These are phyloP conservation scores for Phytophthora hibernalis DNA, from an alignment of 352 stramenopile species.

Conservation along the genomic window DNA sequence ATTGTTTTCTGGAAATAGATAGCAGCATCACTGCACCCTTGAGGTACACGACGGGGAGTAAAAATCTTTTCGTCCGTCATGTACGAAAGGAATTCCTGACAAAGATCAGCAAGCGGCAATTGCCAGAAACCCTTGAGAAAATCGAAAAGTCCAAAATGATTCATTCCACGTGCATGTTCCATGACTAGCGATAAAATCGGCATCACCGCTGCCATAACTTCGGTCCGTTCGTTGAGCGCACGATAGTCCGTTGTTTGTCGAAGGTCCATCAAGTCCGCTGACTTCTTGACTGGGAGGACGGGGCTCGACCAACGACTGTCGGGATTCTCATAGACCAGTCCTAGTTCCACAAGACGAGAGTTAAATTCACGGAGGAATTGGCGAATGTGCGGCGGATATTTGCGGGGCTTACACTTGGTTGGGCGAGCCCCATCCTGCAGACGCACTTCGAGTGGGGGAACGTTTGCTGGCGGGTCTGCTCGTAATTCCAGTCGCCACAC, in stretches of 20 bases:
- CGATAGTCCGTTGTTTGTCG: neutral
- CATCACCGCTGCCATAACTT: neutral
- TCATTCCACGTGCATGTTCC: neutral
- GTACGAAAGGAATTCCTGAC: constrained; percentile 20
- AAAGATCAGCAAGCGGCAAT: neutral
- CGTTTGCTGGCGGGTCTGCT: no score
- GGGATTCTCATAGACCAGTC: neutral
- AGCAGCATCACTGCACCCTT: constrained; percentile 9
- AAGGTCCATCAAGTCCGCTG: neutral
- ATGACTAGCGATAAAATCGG: neutral
- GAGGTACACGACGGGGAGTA: constrained; percentile 17
- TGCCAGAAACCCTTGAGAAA: constrained; percentile 10
- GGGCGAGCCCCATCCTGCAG: no score
- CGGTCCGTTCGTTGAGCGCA: neutral
- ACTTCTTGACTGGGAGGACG: neutral
- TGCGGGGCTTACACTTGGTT: no score
- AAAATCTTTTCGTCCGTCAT: constrained; percentile 23
- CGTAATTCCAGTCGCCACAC: neutral
- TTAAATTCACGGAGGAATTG: neutral
- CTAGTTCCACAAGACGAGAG: neutral
- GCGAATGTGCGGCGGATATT: no score
- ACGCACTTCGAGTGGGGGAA: no score
- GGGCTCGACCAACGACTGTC: neutral
- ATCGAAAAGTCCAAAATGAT: no score
- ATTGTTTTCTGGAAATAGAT: constrained; percentile 12